phyloP scores from a whole-genome alignment of 139 green algal species.

The Asterochloris sp. region DNA sequence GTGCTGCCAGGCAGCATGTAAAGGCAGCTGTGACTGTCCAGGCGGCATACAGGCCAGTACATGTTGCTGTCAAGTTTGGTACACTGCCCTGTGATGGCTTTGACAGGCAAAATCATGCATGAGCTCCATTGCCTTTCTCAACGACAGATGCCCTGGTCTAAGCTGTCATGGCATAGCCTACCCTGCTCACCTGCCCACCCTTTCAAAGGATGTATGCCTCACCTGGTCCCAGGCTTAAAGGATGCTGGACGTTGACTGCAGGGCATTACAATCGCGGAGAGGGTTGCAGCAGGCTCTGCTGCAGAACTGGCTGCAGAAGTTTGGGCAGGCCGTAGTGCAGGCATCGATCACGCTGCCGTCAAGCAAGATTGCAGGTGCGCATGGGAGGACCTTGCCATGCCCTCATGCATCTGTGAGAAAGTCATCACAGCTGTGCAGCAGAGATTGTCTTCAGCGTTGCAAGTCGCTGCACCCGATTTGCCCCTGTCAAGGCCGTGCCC shows the following conservation, averaged over 20 bases:
- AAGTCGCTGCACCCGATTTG: too few relatives aligned
- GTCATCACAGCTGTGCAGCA: too few relatives aligned
- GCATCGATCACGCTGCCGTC: background rate
- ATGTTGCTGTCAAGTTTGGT: background rate
- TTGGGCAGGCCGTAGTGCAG: background rate
- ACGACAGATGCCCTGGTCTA: background rate
- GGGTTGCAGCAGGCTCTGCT: too few relatives aligned
- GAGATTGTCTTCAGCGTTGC: too few relatives aligned
- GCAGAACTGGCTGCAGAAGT: background rate
- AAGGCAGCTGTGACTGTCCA: constrained; percentile 38
- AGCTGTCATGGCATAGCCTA: background rate
- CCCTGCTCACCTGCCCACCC: background rate
- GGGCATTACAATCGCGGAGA: too few relatives aligned
- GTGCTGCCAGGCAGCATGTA: background rate
- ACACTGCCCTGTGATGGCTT: background rate
- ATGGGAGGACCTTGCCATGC: too few relatives aligned
- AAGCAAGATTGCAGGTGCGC: background rate
- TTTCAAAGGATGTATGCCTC: background rate
- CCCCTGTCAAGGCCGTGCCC: too few relatives aligned
- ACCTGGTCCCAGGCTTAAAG: background rate
- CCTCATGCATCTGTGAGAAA: too few relatives aligned
- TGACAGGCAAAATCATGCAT: background rate
- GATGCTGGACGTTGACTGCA: too few relatives aligned
- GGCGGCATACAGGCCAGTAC: constrained; percentile 26
- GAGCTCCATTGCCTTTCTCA: too few relatives aligned